Percentiles rank a stretch among this genome's conserved stretches.
Evolutionary conservation across 208 protist genomes (phyloP).

Genomic region (Cochliopodium minus): DNA sequence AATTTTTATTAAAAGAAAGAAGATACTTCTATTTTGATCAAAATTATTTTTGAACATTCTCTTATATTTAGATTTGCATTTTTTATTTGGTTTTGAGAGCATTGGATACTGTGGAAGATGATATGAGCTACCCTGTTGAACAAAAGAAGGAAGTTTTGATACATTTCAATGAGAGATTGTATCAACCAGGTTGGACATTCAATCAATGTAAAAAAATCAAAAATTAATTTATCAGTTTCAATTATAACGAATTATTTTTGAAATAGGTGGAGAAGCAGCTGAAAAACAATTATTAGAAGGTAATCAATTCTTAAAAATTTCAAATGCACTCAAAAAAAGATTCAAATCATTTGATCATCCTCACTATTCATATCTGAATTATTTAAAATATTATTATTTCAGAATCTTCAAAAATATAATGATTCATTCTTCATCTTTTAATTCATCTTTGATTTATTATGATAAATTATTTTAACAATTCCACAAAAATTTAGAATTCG

Average conservation of each 20-base stretch:
- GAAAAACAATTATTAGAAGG: not conserved
- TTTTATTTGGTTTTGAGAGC: constrained; percentile 85
- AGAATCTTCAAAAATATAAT: not conserved
- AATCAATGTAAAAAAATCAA: constrained; percentile 12
- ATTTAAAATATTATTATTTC: not conserved
- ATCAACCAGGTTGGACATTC: constrained; percentile 28
- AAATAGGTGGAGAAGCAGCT: no score
- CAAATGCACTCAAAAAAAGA: not conserved
- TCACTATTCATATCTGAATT: no score
- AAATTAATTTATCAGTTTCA: no score
- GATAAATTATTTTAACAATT: no score
- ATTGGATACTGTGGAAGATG: constrained; percentile 80
- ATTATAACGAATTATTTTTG: no score
- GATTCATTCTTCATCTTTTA: constrained; percentile 25
- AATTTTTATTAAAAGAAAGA: not conserved
- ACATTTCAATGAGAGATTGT: constrained; percentile 48
- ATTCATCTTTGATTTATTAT: no score
- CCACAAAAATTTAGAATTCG: no score
- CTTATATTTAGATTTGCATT: constrained; percentile 51
- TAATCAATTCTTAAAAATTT: not conserved
- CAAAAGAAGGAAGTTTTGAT: constrained; percentile 45
- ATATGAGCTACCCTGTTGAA: constrained; percentile 53
- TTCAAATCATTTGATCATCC: constrained; percentile 13
- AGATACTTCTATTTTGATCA: not conserved
- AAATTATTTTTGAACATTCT: no score